These are phyloP conservation scores for Fusarium sp. DNA, from an alignment of 2,329 filamentous ascomycete genomes.

Conservation along the genomic window DNA sequence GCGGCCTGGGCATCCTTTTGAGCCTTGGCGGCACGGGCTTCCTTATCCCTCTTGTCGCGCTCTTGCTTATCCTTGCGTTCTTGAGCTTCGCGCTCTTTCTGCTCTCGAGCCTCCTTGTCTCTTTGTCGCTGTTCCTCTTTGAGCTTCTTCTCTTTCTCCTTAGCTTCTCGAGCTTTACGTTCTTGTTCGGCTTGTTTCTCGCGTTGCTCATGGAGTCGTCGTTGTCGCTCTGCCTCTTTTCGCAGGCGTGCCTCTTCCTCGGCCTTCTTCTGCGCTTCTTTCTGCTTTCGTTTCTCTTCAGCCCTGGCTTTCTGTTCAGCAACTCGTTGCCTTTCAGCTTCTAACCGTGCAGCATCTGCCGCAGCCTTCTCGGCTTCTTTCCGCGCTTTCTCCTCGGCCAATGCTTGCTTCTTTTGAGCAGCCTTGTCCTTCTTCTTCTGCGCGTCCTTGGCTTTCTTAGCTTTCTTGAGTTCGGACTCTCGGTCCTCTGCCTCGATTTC, in stretches of 20 bases:
- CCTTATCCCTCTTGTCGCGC: conserved; percentile 71
- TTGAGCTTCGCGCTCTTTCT: conserved; percentile 75
- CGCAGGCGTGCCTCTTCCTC: conserved; percentile 88
- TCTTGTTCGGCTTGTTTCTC: conserved; percentile 88
- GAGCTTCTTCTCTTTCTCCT: conserved; percentile 81
- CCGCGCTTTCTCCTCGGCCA: conserved; percentile 90
- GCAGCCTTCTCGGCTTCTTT: conserved; percentile 90
- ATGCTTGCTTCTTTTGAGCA: conserved; percentile 85
- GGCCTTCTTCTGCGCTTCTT: conserved; percentile 88
- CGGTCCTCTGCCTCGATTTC: conserved; percentile 89
- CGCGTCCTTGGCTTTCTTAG: conserved; percentile 93
- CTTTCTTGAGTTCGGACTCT: conserved; percentile 81
- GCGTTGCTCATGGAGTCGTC: conserved; percentile 83
- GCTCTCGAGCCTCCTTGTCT: conserved; percentile 82
- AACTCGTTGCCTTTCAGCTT: conserved; percentile 79
- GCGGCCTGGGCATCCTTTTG: conserved; percentile 68
- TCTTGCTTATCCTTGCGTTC: conserved; percentile 71
- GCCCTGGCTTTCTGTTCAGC: conserved; percentile 85
- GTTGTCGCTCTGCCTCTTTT: conserved; percentile 87
- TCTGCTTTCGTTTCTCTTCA: conserved; percentile 92
- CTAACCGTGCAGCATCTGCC: conserved; percentile 81
- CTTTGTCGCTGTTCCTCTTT: conserved; percentile 85
- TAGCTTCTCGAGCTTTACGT: conserved; percentile 74
- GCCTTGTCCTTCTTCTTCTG: conserved; percentile 97
- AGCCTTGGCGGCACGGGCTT: conserved; percentile 66